A percentile compares a stretch with the other conserved stretches of the same genome.
Evolutionary conservation across 1,284 basidiomycete species (phyloP).

Genomic region (Sanguinoderma infundibulare): DNA sequence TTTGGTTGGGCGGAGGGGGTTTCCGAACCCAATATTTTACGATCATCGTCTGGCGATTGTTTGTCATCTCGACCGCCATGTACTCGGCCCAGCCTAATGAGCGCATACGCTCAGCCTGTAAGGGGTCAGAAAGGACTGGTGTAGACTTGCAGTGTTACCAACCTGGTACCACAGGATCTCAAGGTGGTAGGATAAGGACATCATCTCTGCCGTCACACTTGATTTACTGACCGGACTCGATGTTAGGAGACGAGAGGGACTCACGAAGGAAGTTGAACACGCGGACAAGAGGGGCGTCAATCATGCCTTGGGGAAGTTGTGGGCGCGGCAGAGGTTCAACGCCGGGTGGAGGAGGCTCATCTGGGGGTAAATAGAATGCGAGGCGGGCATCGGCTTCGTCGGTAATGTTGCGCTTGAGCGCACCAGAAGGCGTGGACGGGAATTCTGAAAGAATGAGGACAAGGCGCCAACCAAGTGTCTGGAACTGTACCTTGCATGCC

Average conservation of each 20-base stretch:
- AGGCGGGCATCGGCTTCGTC: slow-evolving; percentile 74
- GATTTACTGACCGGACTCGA: background rate
- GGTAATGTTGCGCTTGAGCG: slow-evolving; percentile 71
- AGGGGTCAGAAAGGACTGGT: background rate
- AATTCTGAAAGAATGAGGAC: slow-evolving; percentile 54
- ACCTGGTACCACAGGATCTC: slow-evolving; percentile 84
- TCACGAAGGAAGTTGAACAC: slow-evolving; percentile 82
- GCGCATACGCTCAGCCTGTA: slow-evolving; percentile 70
- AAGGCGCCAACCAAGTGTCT: background rate
- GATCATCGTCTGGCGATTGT: slow-evolving; percentile 65
- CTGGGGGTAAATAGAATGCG: slow-evolving; percentile 59
- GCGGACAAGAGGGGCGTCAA: slow-evolving; percentile 79
- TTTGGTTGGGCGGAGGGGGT: slow-evolving; percentile 42
- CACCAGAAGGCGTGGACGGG: slow-evolving; percentile 63
- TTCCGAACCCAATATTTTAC: slow-evolving; percentile 77
- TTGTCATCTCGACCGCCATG: slow-evolving; percentile 64
- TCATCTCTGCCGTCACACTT: slow-evolving; percentile 61
- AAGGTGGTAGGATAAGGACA: slow-evolving; percentile 84
- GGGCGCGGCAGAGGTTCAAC: slow-evolving; percentile 52
- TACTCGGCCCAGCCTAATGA: slow-evolving; percentile 81
- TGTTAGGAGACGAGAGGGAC: slow-evolving; percentile 31
- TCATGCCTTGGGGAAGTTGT: slow-evolving; percentile 59
- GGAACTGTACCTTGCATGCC: slow-evolving; percentile 61
- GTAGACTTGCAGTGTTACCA: slow-evolving; percentile 10
- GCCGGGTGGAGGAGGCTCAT: slow-evolving; percentile 45